A percentile compares a stretch with the other conserved stretches of the same genome.
Evolutionary conservation across 129 eudicot species (phyloP).

Genomic region (Helianthus tuberosus): DNA sequence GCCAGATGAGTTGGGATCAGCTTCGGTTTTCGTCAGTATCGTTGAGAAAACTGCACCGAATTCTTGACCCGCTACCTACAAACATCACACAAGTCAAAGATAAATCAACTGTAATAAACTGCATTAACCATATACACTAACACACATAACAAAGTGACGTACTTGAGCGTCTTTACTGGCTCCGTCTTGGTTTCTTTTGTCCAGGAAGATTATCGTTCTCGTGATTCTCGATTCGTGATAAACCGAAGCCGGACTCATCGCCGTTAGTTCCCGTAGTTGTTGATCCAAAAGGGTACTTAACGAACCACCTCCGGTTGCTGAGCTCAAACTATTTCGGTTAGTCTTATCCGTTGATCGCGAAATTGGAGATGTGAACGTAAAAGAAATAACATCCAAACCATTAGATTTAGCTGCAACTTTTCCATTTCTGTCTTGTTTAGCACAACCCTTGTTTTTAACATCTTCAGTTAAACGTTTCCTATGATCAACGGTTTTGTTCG

Average conservation of each 20-base stretch:
- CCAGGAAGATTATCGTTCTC: constrained; percentile 25
- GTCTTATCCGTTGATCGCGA: constrained; percentile 44
- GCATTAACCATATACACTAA: background rate
- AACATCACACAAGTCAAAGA: background rate
- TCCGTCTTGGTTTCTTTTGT: constrained; percentile 24
- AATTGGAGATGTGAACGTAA: constrained; percentile 85
- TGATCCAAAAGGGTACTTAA: constrained; percentile 66
- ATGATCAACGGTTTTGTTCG: constrained; percentile 24
- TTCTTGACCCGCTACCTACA: constrained; percentile 41
- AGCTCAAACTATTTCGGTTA: constrained; percentile 33
- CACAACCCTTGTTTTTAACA: constrained; percentile 29
- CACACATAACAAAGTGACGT: background rate
- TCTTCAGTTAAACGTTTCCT: constrained; percentile 59
- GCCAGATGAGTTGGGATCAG: background rate
- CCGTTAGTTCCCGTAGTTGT: constrained; percentile 57
- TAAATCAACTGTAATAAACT: background rate
- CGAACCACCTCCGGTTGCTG: constrained; percentile 57
- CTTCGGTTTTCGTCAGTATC: constrained; percentile 28
- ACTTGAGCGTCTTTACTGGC: constrained; percentile 43
- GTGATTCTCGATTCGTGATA: constrained; percentile 34
- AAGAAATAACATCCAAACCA: constrained; percentile 79
- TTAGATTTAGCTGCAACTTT: constrained; percentile 45
- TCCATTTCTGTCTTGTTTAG: constrained; percentile 7
- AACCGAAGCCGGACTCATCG: constrained; percentile 38
- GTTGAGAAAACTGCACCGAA: constrained; percentile 40